phyloP scores from a whole-genome alignment of 2,329 filamentous ascomycete species.

The Cladosporium phlei region DNA sequence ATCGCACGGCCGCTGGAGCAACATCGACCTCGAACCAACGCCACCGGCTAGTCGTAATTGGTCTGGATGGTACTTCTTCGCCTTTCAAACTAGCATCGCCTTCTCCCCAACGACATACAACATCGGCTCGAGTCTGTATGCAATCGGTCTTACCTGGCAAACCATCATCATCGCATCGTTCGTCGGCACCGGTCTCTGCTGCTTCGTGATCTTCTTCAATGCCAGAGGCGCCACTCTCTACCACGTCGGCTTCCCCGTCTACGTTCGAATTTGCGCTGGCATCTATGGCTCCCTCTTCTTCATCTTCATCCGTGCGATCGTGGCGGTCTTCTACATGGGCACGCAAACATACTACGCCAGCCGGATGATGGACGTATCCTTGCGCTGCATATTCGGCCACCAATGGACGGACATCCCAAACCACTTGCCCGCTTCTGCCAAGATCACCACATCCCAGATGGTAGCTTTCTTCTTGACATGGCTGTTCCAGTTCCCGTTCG shows the following conservation, averaged over 20 bases:
- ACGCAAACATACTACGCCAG: constrained; percentile 33
- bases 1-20: constrained; percentile 18
- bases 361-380: constrained; percentile 33
- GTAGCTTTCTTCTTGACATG: constrained; percentile 33
- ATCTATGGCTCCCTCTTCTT: constrained; percentile 39
- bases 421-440: constrained; percentile 26
- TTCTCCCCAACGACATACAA: constrained; percentile 35
- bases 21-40: constrained; percentile 22
- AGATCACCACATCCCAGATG: constrained; percentile 32
- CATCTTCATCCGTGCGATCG: constrained; percentile 34
- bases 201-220: constrained; percentile 33
- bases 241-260: constrained; percentile 36
- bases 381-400: constrained; percentile 38
- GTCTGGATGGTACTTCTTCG: constrained; percentile 27
- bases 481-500: constrained; percentile 33
- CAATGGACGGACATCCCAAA: constrained; percentile 34
- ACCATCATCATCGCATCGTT: constrained; percentile 31
- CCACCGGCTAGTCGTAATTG: constrained; percentile 15
- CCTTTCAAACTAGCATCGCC: constrained; percentile 32
- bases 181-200: constrained; percentile 31
- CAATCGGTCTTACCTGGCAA: constrained; percentile 30
- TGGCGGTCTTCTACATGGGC: constrained; percentile 39
- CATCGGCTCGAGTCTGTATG: constrained; percentile 29
- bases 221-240: constrained; percentile 33
- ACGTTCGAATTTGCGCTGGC: constrained; percentile 31